Base-by-base conservation (phyloP, 257 asterid species). In the Fraxinus americana region DNA sequence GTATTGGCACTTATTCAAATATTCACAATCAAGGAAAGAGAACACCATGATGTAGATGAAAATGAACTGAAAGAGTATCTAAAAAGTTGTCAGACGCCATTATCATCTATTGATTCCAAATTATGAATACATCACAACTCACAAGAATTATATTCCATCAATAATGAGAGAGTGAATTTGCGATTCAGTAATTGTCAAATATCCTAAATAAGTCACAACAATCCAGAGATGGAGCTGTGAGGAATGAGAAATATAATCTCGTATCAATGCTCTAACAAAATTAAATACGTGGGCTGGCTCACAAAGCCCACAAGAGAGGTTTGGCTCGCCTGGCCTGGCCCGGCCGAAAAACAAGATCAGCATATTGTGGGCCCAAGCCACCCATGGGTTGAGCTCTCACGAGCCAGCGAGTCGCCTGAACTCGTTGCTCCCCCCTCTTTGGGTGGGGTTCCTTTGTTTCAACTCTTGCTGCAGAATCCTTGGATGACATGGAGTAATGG, bases 51-150 rank as follows among this genome's bases (percentile, higher is more conserved):
- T 73, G 71, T 70, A 67, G 48, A 38, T 71, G 52, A 76, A 35
- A 48, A 81, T 48, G 21, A 52, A 48, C 59, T 32, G 63, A 48
- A 7, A 80, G 39, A 13, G 34, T 11, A 75, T n/a, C 29, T 43
- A 9, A 67, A 75, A 43, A 52, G 74, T 69, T 12, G 27, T 61
- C 2, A 5, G 27, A 71, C 23, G n/a, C 70, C 19, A 75, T 34
- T 34, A 76, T 48, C 21, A 29, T 39, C 25, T 50, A 48, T 7
- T 57, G 25, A 7, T 57, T 57, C 66, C 66, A 4, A 41, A n/a
- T 30, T 23, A 72, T 21, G 32, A 19, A 57, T 39, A 54, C 72
- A 72, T 41, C 30, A 39, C 34, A 80, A 79, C 75, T 65, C 45
- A 70, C 38, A 36, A 71, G 76, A 72, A 66, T 75, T 68, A 57